Conservation (phyloP, 805 yeast genomes). For the Metschnikowia sp. region DNA sequence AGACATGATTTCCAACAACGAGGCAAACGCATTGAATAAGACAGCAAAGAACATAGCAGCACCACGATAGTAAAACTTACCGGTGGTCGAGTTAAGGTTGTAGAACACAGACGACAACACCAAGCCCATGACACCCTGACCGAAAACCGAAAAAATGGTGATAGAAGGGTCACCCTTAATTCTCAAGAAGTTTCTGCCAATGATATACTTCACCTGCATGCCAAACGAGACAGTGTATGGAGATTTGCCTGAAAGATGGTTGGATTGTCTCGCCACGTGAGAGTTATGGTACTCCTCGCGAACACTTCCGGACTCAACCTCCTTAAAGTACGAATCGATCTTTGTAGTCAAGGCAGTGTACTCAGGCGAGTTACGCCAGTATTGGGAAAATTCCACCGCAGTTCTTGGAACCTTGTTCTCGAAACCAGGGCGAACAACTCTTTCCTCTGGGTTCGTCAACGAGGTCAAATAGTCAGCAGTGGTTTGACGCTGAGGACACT, state of each 20-base stretch:
- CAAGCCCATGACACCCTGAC: slow-evolving; percentile 55
- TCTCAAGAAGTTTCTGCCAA: slow-evolving; percentile 52
- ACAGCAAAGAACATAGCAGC: slow-evolving; percentile 61
- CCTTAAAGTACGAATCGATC: slow-evolving; percentile 38
- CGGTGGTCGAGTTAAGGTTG: slow-evolving; percentile 46
- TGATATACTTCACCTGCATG: slow-evolving; percentile 41
- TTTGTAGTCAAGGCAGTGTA: slow-evolving; percentile 38
- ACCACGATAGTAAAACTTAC: slow-evolving; percentile 60
- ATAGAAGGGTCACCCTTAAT: slow-evolving; percentile 56
- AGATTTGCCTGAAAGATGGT: slow-evolving; percentile 31
- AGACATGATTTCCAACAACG: slow-evolving; percentile 57
- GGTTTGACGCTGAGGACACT: slow-evolving; percentile 60
- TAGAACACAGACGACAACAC: slow-evolving; percentile 60
- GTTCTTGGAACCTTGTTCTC: slow-evolving; percentile 52
- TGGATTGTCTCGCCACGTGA: slow-evolving; percentile 38
- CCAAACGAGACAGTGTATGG: slow-evolving; percentile 34
- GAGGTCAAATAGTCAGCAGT: slow-evolving; percentile 68
- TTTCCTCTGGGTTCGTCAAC: slow-evolving; percentile 62
- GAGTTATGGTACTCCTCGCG: slow-evolving; percentile 20
- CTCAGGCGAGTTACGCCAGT: slow-evolving; percentile 58
- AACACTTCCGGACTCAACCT: slow-evolving; percentile 11
- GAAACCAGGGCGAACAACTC: slow-evolving; percentile 47
- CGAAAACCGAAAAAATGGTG: slow-evolving; percentile 47
- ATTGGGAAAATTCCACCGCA: slow-evolving; percentile 55
- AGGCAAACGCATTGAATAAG: slow-evolving; percentile 57